Base-by-base conservation (phyloP, 192 early-diverging fungal genomes). In the Diversispora epigaea region DNA sequence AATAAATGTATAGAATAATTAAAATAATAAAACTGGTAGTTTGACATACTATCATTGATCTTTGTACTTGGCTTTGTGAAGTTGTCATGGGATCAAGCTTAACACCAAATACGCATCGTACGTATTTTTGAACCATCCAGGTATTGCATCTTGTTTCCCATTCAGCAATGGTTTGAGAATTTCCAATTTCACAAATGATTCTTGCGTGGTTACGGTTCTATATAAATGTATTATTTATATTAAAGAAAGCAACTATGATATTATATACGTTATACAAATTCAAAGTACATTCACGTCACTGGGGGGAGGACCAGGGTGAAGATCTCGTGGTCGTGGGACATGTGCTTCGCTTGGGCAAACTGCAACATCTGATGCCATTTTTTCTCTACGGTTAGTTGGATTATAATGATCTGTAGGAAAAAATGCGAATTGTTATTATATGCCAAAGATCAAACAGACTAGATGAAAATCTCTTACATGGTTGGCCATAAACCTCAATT, bases 401-500 rank as follows among this genome's bases (percentile, higher is more conserved):
- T 73, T 47, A 11, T 61, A 61, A 61, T 73, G 57, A 49, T 0
- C 71, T 72, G 47, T 72, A 72, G 43, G 57, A 70, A 68, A 68
- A 68, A 68, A 49, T 49, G 67, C 4, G 50, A 69, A 69, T 52
- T 69, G 21, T 49, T 54, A 50, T 69, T 69, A 54, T 49, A 49
- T 52, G 9, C n/a, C 44, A 68, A 68, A 68, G 46, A 68, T 17
- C 46, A 68, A 68, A 47, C 67, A 68, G 49, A 52, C 67, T 50
- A 68, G 32, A 68, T 6, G 67, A 22, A 68, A 68, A 64, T 68
- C 67, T 68, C 67, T 68, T 68, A 68, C 67, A 54, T 52, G 67
- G 47, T 68, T 68, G 67, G 9, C 67, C 67, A 4, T 2, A 21
- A 54, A 52, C n/a, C 25, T 12, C 40, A 49, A 68, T 3, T 19